Evolutionary conservation across 371 early-diverging fungal genomes (phyloP), one percentile per base, ranked within the genome.

Genomic region (Blakeslea trispora): DNA sequence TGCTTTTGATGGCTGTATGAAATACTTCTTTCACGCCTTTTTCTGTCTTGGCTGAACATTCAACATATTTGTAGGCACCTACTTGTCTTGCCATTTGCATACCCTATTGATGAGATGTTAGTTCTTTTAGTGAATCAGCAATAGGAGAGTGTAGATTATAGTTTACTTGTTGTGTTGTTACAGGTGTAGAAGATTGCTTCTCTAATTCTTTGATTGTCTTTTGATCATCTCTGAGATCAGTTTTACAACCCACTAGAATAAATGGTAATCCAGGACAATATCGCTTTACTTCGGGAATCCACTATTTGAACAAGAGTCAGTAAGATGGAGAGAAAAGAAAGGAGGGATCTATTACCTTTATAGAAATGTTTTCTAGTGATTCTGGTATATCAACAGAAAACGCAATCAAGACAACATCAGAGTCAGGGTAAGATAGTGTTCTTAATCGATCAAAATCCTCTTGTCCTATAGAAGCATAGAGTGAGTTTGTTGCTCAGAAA

Each of bases 371-470:
- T 19, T 77, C 77, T 37, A 79, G 59, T 34, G 70, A 64, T 48
- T 68, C 76, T 23, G 74, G 81, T 18, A 58, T 50, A 47, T 81
- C 82, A 23, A 79, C 63, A 39, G 82, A 61, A 54, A 69, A 79
- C 31, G 81, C 79, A 40, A 79, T 56, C 41, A 79, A 50, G 23
- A 79, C 58, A 17, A 80, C 71, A 44, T 81, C 64, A 21, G 76
- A 61, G 54, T 77, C 81, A 32, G 78, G 71, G 35, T 82, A 79
- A 15, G 72, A 71, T 42, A 79, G 54, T 42, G 81, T 60, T 45
- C 80, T 51, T 35, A 79, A 52, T 40, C 79, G 39, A 61, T 79
- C 82, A 62, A 66, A 82, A 46, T 75, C 82, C 58, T 83, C 84
- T 57, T 83, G 84, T 1, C 83, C 86, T 75, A 47, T 68, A 43